Conservation (phyloP, 2,329 filamentous ascomycete species). For the Coniella vitis region DNA sequence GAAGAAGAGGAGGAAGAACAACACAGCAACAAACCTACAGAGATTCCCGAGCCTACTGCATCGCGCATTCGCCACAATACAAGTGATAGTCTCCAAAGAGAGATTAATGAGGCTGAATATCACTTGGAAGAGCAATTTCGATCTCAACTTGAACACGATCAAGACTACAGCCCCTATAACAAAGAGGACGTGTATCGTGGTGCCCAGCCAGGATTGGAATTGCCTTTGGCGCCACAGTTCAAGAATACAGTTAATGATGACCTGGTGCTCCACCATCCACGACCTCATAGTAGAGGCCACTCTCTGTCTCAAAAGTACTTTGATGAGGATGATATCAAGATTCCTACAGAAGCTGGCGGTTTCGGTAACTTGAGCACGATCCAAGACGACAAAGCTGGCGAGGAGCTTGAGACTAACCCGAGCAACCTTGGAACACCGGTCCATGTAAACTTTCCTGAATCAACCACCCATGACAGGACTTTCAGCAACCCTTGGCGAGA, state of each 20-base stretch:
- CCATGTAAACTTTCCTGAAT: conserved; percentile 37
- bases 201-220: conserved; percentile 26
- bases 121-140: conserved; percentile 75
- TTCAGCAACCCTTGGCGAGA: conserved; percentile 61
- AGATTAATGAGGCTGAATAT: conserved; percentile 80
- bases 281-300: conserved; percentile 67
- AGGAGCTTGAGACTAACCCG: conserved; percentile 67
- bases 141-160: conserved; percentile 65
- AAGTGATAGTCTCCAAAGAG: conserved; percentile 71
- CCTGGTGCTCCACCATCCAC: conserved; percentile 61
- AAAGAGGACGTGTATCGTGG: conserved; percentile 28
- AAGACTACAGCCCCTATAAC: conserved; percentile 64
- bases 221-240: conserved; percentile 44
- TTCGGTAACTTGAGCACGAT: conserved; percentile 32
- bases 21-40: conserved; percentile 43
- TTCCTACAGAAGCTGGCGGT: conserved; percentile 30
- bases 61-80: conserved; percentile 57
- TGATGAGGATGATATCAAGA: conserved; percentile 44
- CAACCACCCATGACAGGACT: conserved; percentile 42
- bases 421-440: conserved; percentile 63
- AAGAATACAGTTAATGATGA: conserved; percentile 46
- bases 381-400: conserved; percentile 45
- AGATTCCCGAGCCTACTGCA: conserved; percentile 43
- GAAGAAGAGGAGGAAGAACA: conserved; percentile 62
- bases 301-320: conserved; percentile 63